Percentiles rank a stretch among this genome's conserved stretches.
Evolutionary conservation across 768 basidiomycete genomes (phyloP).

Genomic region (Agrocybe chaxingu): DNA sequence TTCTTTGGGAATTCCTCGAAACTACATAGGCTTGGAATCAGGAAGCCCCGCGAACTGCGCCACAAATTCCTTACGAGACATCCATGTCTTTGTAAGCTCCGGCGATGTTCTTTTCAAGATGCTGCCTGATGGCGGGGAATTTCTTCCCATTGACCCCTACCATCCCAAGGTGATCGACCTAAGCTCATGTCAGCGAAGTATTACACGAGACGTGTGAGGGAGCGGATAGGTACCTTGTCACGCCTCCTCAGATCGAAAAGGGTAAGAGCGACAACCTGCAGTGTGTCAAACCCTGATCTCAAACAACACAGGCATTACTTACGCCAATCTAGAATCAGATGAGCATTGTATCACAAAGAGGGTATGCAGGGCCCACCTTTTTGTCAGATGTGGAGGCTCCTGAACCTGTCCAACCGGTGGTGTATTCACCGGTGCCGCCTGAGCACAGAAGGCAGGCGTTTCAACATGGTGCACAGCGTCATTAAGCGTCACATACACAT

Average conservation of each 20-base stretch:
- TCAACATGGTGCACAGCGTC: background rate
- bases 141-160: slow-evolving; percentile 87
- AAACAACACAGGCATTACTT: slow-evolving; percentile 21
- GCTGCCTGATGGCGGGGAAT: slow-evolving; percentile 81
- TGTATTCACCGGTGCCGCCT: slow-evolving; percentile 72
- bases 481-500: slow-evolving; percentile 58
- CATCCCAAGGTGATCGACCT: slow-evolving; percentile 79
- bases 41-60: background rate
- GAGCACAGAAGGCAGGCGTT: background rate
- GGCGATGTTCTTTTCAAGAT: slow-evolving; percentile 80
- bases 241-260: slow-evolving; percentile 85
- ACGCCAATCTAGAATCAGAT: slow-evolving; percentile 60
- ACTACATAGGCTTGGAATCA: slow-evolving; percentile 28
- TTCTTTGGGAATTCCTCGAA: slow-evolving; percentile 81
- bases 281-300: background rate
- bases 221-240: slow-evolving; percentile 53
- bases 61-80: slow-evolving; percentile 50
- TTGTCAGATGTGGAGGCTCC: slow-evolving; percentile 96
- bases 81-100: slow-evolving; percentile 87
- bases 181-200: slow-evolving; percentile 13
- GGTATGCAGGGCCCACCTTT: slow-evolving; percentile 50
- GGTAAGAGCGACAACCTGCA: slow-evolving; percentile 83
- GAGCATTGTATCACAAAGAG: background rate
- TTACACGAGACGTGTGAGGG: background rate
- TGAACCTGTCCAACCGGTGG: slow-evolving; percentile 89